Percentiles rank a stretch among this genome's conserved stretches.
These are phyloP conservation scores for Teratosphaeria zuluensis DNA, from an alignment of 2,329 filamentous ascomycete species.

Conservation along the genomic window DNA sequence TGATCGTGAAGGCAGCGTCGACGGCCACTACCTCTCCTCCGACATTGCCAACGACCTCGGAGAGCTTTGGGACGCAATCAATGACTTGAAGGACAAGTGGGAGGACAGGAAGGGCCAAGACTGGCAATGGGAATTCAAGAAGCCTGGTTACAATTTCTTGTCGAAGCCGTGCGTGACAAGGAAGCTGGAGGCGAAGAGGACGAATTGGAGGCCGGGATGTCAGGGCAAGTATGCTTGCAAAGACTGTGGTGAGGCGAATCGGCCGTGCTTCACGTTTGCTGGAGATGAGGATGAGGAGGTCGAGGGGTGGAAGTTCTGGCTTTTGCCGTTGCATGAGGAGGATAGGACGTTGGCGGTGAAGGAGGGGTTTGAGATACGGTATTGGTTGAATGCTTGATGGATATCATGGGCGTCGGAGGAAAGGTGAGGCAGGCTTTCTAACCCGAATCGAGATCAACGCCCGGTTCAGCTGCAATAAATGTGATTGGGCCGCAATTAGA, in stretches of 20 bases:
- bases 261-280: conserved; percentile 6
- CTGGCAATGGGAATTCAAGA: conserved; percentile 16
- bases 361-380: conserved; percentile 14
- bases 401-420: not conserved
- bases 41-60: conserved; percentile 6
- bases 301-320: conserved; percentile 13
- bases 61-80: conserved; percentile 15
- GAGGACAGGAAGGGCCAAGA: conserved; percentile 12
- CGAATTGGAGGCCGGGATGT: conserved; percentile 12
- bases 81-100: conserved; percentile 11
- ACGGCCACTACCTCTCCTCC: conserved; percentile 1
- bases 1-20: conserved; percentile 4
- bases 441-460: no score
- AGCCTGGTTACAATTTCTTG: conserved; percentile 2
- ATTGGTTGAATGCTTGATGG: conserved; percentile 12
- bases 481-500: no score
- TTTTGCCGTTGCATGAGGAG: conserved; percentile 18
- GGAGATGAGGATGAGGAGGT: not conserved
- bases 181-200: conserved; percentile 8
- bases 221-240: conserved; percentile 17
- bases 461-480: no score
- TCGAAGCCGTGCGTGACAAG: conserved; percentile 12
- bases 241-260: conserved; percentile 11
- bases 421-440: no score
- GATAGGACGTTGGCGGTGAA: conserved; percentile 12